Base-by-base conservation (phyloP, 2,329 filamentous ascomycete genomes). In the Sphaerostilbella broomeana region DNA sequence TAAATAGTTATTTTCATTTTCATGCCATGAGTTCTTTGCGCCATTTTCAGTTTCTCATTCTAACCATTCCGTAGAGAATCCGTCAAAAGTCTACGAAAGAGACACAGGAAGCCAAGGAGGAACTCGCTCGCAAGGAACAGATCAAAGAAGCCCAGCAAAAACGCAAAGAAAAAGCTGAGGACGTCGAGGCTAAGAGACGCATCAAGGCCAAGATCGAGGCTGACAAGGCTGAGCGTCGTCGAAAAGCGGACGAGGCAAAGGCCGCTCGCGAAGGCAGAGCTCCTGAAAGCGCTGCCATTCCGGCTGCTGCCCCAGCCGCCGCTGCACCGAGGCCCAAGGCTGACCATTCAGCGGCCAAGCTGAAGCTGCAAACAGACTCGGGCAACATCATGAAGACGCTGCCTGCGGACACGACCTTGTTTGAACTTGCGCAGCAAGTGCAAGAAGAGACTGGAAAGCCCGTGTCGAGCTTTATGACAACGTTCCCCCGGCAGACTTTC, bases 141-240 rank as follows among this genome's bases (percentile, higher is more conserved):
- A 77, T 95, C 58, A 95, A 95, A 63, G 87, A 95, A 52, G 89
- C 87, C 0, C 81, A 81, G 37, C 77, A 79, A 53, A 95, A 95
- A 70, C 81, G 82, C 39, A 77, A 82, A 54, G 92, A 98, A 68
- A 95, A 95, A 69, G 68, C 77, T 28, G 86, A 84, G 12, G 92
- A 97, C 38, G 62, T 83, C 7, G 86, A 87, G 29, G 90, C 87
- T 9, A 92, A 90, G 70, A 86, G 83, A 63, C 79, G 85, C 24
- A 90, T 95, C 60, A 83, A 88, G 65, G 89, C 87, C 41, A 89
- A 89, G 72, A 95, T 98, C 48, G 89, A 92, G 51, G 89, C 85
- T 11, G 89, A 97, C 67, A 95, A 94, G 70, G 84, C 86, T 51
- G 88, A 90, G 54, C 80, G 92, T 38, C 81, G 85, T 48, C 74